A percentile compares a stretch with the other conserved stretches of the same genome.
phyloP scores from a whole-genome alignment of 169 alveolate species.

The Plasmodium sp. region DNA sequence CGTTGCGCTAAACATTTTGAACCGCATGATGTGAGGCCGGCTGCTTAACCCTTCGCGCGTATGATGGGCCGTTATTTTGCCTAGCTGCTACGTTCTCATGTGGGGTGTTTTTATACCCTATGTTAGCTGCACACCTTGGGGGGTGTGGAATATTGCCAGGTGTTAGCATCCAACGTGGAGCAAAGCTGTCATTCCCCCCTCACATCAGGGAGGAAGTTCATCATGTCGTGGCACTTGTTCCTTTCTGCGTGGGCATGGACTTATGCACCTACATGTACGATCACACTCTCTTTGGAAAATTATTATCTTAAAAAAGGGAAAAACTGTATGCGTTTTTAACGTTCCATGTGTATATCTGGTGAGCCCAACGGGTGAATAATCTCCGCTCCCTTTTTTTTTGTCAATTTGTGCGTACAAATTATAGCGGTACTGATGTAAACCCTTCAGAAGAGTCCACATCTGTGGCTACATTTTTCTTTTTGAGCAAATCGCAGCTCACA shows the following conservation, averaged over 20 bases:
- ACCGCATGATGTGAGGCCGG: neutral
- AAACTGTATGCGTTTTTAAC: neutral
- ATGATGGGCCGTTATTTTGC: neutral
- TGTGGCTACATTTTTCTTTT: neutral
- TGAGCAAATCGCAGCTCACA: neutral
- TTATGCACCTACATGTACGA: neutral
- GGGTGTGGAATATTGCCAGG: neutral
- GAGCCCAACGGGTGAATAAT: neutral
- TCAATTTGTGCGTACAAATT: neutral
- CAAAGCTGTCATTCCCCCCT: neutral
- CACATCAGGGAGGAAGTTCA: neutral
- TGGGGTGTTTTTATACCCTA: neutral
- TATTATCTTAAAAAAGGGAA: neutral
- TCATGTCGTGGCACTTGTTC: neutral
- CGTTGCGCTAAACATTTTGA: neutral
- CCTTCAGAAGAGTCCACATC: neutral
- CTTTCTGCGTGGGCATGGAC: neutral
- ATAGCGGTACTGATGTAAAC: neutral
- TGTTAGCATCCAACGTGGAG: neutral
- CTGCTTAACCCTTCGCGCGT: neutral
- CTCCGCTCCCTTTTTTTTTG: neutral
- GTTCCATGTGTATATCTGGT: neutral
- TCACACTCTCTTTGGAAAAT: neutral
- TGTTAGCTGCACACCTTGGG: neutral
- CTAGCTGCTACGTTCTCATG: neutral